phyloP scores from a whole-genome alignment of 106 monocot genomes.

The Amphibolis antarctica region DNA sequence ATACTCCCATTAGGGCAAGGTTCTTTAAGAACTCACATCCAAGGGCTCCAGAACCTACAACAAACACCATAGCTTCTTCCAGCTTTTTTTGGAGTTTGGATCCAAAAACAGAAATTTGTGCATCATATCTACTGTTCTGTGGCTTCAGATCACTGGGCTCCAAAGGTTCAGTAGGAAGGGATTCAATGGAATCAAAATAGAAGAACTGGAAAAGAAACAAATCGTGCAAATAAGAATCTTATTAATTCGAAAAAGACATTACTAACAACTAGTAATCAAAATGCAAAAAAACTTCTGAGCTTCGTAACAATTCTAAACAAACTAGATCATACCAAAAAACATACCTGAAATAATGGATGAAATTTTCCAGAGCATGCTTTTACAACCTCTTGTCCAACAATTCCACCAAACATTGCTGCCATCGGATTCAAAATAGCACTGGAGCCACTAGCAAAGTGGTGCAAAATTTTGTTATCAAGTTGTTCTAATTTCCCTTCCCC shows the following conservation, averaged over 20 bases:
- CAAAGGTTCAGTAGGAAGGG: slow-evolving; percentile 62
- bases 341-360: slow-evolving; percentile 86
- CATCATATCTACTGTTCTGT: slow-evolving; percentile 77
- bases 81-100: slow-evolving; percentile 77
- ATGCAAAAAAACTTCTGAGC: neutral
- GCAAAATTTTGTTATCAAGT: slow-evolving; percentile 49
- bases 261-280: neutral
- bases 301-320: neutral
- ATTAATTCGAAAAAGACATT: neutral
- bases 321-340: neutral
- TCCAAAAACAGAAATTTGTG: slow-evolving; percentile 93
- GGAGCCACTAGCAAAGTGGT: slow-evolving; percentile 62
- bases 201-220: slow-evolving; percentile 53
- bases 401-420: slow-evolving; percentile 96
- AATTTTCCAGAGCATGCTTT: slow-evolving; percentile 97
- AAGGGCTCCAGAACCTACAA: slow-evolving; percentile 92
- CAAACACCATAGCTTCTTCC: slow-evolving; percentile 67
- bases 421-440: slow-evolving; percentile 85
- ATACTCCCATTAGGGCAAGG: slow-evolving; percentile 90
- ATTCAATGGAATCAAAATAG: slow-evolving; percentile 95
- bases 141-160: slow-evolving; percentile 58
- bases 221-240: neutral
- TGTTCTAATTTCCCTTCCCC: slow-evolving; percentile 37
- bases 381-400: slow-evolving; percentile 90
- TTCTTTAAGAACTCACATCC: slow-evolving; percentile 99